Base-by-base conservation (phyloP, 176 grass and related monocot genomes). In the Oryza coarctata region DNA sequence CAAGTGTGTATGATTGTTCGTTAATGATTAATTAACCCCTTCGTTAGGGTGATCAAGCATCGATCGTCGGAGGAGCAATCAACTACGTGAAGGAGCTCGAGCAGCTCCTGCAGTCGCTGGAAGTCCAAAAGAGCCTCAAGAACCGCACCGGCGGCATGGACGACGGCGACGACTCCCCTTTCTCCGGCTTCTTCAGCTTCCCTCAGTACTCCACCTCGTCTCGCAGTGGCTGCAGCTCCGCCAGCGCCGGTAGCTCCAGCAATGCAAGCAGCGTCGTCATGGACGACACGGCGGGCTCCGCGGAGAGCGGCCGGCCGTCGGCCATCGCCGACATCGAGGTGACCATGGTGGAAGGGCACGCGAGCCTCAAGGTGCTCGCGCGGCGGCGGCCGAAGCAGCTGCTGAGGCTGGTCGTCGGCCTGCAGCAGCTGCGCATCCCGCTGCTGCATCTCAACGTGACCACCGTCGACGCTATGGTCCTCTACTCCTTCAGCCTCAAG, bases 401-500 rank as follows among this genome's bases (percentile, higher is more conserved):
- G 22, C 77, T 94, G 15, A 86, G 73, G 70, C 86, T 99, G 22
- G 83, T 94, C 22, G 29, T 70, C 4, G 83, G 85, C 14, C 76
- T 99, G 71, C 97, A 99, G 61, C 92, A 82, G 50, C 66, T 92
- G 65, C 86, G 89, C 43, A 65, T 99, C 60, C 84, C 85, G 27
- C 86, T 91, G 78, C 87, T 99, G 73, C 97, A 99, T 71, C 91
- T 99, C 78, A 99, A 96, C 84, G 57, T 93, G 31, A 99, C 87
- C 84, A 85, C 84, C 71, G 73, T 85, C 34, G 83, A 96, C 80
- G 85, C 75, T 75, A 90, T 78, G 87, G 93, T 89, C 58, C 52
- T 99, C 34, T 96, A 96, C 85, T 94, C 93, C 70, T 96, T 99
- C 83, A 94, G 91, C 71, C 87, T 99, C 7, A 99, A 96, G 93